A percentile compares a stretch with the other conserved stretches of the same genome.
Conservation (phyloP, 2,329 filamentous ascomycete species). For the Ophiosphaerella narmari region DNA sequence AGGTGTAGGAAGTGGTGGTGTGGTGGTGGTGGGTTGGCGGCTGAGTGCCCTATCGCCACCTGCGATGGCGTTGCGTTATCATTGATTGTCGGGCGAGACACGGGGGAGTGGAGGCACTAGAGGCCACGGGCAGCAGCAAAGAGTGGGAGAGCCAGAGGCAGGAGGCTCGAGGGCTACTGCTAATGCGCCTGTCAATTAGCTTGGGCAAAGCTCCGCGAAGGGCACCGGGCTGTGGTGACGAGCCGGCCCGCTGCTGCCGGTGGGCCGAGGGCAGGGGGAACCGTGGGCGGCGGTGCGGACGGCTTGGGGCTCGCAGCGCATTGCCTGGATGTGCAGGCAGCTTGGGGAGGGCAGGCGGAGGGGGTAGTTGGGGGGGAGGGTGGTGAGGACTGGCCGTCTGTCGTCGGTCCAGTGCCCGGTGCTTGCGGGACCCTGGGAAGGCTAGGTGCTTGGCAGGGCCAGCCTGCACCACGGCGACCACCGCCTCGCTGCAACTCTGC, state of each 20-base stretch:
- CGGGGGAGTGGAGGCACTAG: constrained; percentile 1
- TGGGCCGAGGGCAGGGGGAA: constrained; percentile 1
- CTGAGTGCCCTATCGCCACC: constrained; percentile 10
- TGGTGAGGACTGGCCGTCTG: no score
- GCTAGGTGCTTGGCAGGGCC: background rate
- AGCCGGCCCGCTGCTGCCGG: constrained; percentile 19
- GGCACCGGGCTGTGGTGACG: background rate
- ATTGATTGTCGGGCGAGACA: constrained; percentile 22
- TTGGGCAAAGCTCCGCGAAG: background rate
- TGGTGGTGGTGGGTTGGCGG: constrained; percentile 9
- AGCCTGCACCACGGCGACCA: background rate
- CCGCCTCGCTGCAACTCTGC: background rate
- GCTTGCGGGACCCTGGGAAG: background rate
- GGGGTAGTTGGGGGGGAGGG: background rate
- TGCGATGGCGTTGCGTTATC: constrained; percentile 17
- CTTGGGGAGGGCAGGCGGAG: constrained; percentile 6
- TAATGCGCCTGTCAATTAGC: constrained; percentile 3
- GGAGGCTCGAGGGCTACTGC: background rate
- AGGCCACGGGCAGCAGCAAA: background rate
- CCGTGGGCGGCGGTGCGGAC: constrained; percentile 14
- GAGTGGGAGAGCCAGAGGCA: background rate
- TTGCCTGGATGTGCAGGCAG: constrained; percentile 14
- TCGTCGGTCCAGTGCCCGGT: background rate
- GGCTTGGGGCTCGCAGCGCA: constrained; percentile 29
- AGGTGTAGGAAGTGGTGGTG: no score